These are phyloP conservation scores for Evernia prunastri DNA, from an alignment of 495 filamentous ascomycete species.

Conservation along the genomic window DNA sequence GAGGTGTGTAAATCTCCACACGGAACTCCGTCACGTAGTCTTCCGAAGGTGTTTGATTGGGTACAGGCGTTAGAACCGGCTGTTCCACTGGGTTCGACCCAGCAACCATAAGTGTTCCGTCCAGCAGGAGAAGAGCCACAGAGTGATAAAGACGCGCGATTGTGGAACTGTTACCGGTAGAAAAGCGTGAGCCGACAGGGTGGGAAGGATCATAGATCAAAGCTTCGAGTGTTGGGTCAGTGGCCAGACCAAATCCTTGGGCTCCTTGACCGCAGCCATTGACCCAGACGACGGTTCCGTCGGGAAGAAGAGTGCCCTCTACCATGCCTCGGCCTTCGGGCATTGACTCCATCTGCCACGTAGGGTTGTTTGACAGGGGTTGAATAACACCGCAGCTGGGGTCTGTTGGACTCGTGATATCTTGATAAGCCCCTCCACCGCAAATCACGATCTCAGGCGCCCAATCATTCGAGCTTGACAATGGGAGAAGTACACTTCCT, in stretches of 20 bases:
- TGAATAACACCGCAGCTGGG: constrained; percentile 53
- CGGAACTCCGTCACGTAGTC: constrained; percentile 52
- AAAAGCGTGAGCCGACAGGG: constrained; percentile 47
- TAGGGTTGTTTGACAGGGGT: constrained; percentile 44
- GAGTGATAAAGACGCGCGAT: constrained; percentile 56
- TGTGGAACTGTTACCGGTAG: constrained; percentile 38
- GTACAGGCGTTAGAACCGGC: constrained; percentile 40
- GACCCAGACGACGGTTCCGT: constrained; percentile 54
- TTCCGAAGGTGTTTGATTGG: constrained; percentile 29
- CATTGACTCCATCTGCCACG: constrained; percentile 60
- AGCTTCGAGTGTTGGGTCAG: constrained; percentile 47
- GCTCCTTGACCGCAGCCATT: constrained; percentile 53
- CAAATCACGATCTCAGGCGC: constrained; percentile 51
- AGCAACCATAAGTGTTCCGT: constrained; percentile 52
- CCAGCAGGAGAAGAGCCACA: constrained; percentile 49
- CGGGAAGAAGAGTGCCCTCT: constrained; percentile 52
- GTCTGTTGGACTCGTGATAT: constrained; percentile 53
- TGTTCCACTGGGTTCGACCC: constrained; percentile 54
- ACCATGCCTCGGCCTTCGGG: constrained; percentile 57
- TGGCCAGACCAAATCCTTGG: constrained; percentile 53
- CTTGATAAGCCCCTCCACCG: constrained; percentile 58
- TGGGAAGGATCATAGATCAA: constrained; percentile 52
- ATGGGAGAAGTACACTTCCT: constrained; percentile 51
- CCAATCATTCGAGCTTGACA: constrained; percentile 47
- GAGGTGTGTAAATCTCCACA: constrained; percentile 55